A percentile compares a stretch with the other conserved stretches of the same genome.
Conservation (phyloP, 2,329 filamentous ascomycete species). For the Fusarium chlamydosporum region DNA sequence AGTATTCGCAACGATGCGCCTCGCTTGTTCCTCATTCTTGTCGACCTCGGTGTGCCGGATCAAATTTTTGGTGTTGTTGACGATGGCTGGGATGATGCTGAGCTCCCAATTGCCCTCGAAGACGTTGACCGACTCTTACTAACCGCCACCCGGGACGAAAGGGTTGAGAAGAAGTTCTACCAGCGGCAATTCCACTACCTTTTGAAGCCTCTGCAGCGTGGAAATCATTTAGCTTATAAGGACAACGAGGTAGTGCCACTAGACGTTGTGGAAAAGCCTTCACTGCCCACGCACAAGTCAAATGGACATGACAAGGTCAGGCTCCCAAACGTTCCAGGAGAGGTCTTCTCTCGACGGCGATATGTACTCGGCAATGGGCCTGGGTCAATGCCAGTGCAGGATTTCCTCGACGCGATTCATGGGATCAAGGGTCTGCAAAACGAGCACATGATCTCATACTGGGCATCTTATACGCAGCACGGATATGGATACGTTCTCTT, state of each 20-base stretch:
- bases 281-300: slow-evolving; percentile 55
- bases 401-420: slow-evolving; percentile 73
- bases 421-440: slow-evolving; percentile 72
- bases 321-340: slow-evolving; percentile 72
- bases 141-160: slow-evolving; percentile 70
- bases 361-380: slow-evolving; percentile 64
- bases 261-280: slow-evolving; percentile 73
- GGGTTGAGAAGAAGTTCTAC: slow-evolving; percentile 77
- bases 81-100: slow-evolving; percentile 81
- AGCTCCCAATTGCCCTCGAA: slow-evolving; percentile 77
- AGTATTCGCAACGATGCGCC: slow-evolving; percentile 80
- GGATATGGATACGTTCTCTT: slow-evolving; percentile 75
- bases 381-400: slow-evolving; percentile 63
- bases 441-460: slow-evolving; percentile 78
- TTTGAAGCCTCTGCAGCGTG: slow-evolving; percentile 72
- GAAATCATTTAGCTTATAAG: slow-evolving; percentile 73
- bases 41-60: slow-evolving; percentile 77
- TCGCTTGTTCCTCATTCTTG: slow-evolving; percentile 78
- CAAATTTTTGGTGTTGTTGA: slow-evolving; percentile 83
- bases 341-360: slow-evolving; percentile 69
- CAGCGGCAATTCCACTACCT: slow-evolving; percentile 79
- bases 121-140: slow-evolving; percentile 75
- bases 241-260: slow-evolving; percentile 78
- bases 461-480: slow-evolving; percentile 77
- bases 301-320: slow-evolving; percentile 70